Evolutionary conservation across 768 basidiomycete genomes (phyloP).

Genomic region (Leccinum subtestaceum): DNA sequence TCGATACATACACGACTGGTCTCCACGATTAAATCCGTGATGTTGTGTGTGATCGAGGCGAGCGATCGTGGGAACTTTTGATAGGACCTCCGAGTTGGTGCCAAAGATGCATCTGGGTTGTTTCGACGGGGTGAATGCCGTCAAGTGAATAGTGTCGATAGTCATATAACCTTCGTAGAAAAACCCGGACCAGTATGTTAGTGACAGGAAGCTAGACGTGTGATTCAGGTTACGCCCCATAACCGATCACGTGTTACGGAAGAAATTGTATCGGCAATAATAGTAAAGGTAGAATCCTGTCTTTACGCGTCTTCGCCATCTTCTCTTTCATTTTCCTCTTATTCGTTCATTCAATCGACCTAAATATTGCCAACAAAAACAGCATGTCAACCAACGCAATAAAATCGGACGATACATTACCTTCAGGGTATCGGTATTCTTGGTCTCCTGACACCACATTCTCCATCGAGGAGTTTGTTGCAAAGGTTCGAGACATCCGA

Average conservation of each 20-base stretch:
- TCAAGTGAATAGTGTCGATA: not conserved
- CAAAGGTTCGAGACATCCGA: conserved; percentile 41
- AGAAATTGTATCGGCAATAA: not conserved
- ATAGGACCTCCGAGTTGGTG: not conserved
- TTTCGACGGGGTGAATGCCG: not conserved
- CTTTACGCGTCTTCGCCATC: not conserved
- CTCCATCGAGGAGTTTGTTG: conserved; percentile 51
- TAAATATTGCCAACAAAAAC: not conserved
- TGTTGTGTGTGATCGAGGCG: not conserved
- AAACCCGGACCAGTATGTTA: not conserved
- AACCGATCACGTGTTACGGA: conserved; percentile 7
- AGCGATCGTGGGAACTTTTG: not conserved
- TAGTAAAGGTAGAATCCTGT: not conserved
- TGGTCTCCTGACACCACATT: conserved; percentile 46
- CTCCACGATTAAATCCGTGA: not conserved
- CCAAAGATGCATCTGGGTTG: not conserved
- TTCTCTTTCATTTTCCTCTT: not conserved
- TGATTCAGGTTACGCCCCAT: not conserved
- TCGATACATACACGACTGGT: not conserved
- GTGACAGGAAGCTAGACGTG: not conserved
- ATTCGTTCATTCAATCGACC: not conserved
- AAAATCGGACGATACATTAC: conserved; percentile 40
- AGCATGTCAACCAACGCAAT: conserved; percentile 12
- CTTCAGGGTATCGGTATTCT: conserved; percentile 45
- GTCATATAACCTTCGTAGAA: not conserved